Conservation (phyloP, 2,329 filamentous ascomycete genomes). For the Tricladium varicosporioides region DNA sequence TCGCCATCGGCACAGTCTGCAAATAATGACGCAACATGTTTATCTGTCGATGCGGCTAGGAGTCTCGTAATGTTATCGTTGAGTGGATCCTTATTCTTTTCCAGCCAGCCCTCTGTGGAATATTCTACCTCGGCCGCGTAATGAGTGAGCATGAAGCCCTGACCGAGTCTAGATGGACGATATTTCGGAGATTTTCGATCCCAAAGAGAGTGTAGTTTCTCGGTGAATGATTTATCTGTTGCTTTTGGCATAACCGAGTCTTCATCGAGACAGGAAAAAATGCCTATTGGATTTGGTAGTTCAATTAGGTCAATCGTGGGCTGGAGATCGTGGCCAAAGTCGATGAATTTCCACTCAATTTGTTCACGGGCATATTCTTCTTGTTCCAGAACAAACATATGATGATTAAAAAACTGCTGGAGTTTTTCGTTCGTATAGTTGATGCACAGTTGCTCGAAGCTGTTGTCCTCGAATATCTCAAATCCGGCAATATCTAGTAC, state of each 20-base stretch:
- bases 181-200: conserved; percentile 96
- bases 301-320: conserved; percentile 98
- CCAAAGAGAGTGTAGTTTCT: conserved; percentile 96
- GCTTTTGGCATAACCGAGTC: conserved; percentile 99
- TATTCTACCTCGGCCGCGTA: conserved; percentile 99
- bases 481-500: conserved; percentile 99
- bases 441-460: conserved; percentile 98
- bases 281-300: conserved; percentile 92
- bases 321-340: conserved; percentile 95
- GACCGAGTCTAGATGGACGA: conserved; percentile 77
- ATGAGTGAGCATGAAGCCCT: conserved; percentile 94
- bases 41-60: conserved; percentile 76
- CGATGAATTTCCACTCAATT: conserved; percentile 99
- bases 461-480: conserved; percentile 97
- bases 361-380: conserved; percentile 97
- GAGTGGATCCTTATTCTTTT: conserved; percentile 98
- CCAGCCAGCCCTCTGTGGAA: conserved; percentile 89
- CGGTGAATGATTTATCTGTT: conserved; percentile 93
- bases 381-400: conserved; percentile 99
- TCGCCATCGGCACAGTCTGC: conserved; percentile 81
- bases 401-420: conserved; percentile 99
- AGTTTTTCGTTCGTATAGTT: conserved; percentile 99
- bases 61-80: conserved; percentile 96
- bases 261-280: conserved; percentile 97
- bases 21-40: conserved; percentile 82